Conservation (phyloP, 2,329 filamentous ascomycete genomes). For the Trichophyton schoenleinii region DNA sequence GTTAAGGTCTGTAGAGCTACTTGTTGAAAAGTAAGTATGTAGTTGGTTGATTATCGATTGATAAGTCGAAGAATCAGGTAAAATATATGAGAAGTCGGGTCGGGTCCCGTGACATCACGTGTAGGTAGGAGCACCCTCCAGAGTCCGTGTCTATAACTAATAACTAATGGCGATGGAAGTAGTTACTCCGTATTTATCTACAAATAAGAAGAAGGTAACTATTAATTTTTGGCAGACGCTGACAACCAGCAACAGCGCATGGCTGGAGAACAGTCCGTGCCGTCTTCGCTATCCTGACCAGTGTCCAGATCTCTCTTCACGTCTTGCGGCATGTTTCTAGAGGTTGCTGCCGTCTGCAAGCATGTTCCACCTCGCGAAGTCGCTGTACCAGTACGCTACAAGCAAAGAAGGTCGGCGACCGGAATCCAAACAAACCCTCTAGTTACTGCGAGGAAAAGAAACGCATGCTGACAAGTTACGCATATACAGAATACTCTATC, state of each 20-base stretch:
- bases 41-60: too few species aligned
- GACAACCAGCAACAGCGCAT: neutral
- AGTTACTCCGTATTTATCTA: too few species aligned
- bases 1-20: too few species aligned
- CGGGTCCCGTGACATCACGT: too few species aligned
- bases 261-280: neutral
- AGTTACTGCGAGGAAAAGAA: neutral
- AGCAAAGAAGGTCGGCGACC: conserved; percentile 71
- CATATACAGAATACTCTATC: conserved; percentile 71
- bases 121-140: too few species aligned
- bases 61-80: too few species aligned
- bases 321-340: neutral
- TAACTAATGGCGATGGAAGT: too few species aligned
- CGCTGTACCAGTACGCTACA: conserved; percentile 85
- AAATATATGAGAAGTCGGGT: too few species aligned
- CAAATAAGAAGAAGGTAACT: too few species aligned
- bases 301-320: neutral
- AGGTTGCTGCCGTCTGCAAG: conserved; percentile 8
- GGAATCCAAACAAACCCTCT: neutral
- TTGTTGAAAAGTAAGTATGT: too few species aligned
- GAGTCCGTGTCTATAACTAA: too few species aligned
- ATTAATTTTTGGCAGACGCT: too few species aligned
- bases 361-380: conserved; percentile 96
- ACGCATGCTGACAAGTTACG: neutral
- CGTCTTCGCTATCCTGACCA: neutral